Evolutionary conservation across 2,329 filamentous ascomycete genomes (phyloP).

Genomic region (Ceratocystiopsis brevicomis): DNA sequence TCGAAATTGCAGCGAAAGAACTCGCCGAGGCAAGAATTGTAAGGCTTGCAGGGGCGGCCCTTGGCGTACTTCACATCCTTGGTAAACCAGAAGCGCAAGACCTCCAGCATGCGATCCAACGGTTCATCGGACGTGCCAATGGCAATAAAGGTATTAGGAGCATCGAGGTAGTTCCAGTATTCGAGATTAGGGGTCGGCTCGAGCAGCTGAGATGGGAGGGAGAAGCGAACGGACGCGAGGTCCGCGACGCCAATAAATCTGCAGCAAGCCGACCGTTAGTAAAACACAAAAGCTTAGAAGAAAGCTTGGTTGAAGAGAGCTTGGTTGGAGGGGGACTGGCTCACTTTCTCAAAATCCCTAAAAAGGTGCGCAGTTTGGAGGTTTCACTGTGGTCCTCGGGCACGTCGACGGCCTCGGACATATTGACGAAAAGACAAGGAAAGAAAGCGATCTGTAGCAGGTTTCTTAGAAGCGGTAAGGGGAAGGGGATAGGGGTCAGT

Average conservation of each 20-base stretch:
- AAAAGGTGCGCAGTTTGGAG: constrained; percentile 75
- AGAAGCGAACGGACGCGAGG: constrained; percentile 90
- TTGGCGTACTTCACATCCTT: constrained; percentile 99
- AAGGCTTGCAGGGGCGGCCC: constrained; percentile 95
- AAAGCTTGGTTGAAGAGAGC: not conserved
- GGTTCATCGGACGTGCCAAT: constrained; percentile 81
- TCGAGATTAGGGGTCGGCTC: constrained; percentile 94
- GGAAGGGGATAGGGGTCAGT: too few relatives aligned
- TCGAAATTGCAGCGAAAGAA: constrained; percentile 99
- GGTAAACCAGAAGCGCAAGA: constrained; percentile 93
- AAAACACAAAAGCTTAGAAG: not conserved
- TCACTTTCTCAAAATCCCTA: constrained; percentile 72
- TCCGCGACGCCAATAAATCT: constrained; percentile 94
- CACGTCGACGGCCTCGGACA: constrained; percentile 14
- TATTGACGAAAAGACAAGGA: constrained; percentile 1
- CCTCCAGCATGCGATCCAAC: constrained; percentile 84
- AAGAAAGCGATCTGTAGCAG: too few relatives aligned
- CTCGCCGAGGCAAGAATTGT: constrained; percentile 91
- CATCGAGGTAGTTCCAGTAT: constrained; percentile 97
- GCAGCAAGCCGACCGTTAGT: constrained; percentile 3
- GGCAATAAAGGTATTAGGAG: constrained; percentile 70
- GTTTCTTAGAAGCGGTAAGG: too few relatives aligned
- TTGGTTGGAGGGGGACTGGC: constrained; percentile 4
- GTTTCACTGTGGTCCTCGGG: constrained; percentile 48
- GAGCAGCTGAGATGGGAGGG: constrained; percentile 80